Evolutionary conservation across 805 yeast species (phyloP), one percentile per base, ranked within the genome.

Genomic region (Saccharomyces eubayanus): DNA sequence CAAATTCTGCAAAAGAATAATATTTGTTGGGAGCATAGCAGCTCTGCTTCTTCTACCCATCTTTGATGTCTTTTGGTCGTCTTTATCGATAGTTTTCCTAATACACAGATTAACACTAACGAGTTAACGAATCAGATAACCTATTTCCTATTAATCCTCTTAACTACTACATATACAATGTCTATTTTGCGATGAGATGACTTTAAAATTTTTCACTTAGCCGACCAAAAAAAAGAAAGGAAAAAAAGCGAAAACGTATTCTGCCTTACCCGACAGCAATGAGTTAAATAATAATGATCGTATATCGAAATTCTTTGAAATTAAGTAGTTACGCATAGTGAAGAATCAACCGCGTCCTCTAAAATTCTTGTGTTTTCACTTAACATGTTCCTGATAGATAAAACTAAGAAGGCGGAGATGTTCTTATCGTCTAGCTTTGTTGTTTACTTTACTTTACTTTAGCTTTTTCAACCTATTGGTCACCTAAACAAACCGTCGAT

Each of bases 31-130:
- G 67, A 92, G 75, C 54, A 91, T 79, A 48, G 97, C 97, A 28
- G 96, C 94, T 79, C 97, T 87, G 73, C 87, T 84, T 69, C 84
- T 80, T 71, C 85, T 88, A 36, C 81, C 96, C 98, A 92, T 92
- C 27, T 47, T 52, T 27, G 21, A 21, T 28, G 16, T n/a, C 20
- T 29, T 20, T 14, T 14, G 5, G 3, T 16, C 24, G 43, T 36
- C 9, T 16, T n/a, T 6, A 16, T 31, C 43, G 20, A 24, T 36
- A 11, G 6, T 6, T 41, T 47, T 31, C 8, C 5, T 27, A 16
- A n/a, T 41, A 27, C 11, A 48, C 28, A 21, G 14, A 36, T 10
- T 3, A 20, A 20, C 20, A 31, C 16, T 11, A 30, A n/a, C 31
- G 3, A 6, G n/a, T 12, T 21, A 24, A 30, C 14, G 11, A 6